Conservation (phyloP, 306 rosid genomes). For the Castanopsis chinensis region DNA sequence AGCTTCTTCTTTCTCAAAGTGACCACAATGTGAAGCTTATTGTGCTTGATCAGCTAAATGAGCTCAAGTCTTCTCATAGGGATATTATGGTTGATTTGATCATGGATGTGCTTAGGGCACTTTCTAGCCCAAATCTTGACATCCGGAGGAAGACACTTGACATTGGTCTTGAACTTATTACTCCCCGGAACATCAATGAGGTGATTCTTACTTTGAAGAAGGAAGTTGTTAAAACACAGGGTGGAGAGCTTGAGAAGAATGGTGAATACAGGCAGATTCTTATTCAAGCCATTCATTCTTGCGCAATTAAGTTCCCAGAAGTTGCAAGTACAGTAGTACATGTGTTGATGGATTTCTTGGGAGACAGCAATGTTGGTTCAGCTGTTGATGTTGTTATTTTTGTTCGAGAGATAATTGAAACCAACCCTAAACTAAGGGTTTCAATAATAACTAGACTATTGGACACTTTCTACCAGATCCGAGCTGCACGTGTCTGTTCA, state of each 20-base stretch:
- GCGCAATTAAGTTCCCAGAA: constrained; percentile 97
- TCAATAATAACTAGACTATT: constrained; percentile 85
- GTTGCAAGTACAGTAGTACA: constrained; percentile 97
- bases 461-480: constrained; percentile 93
- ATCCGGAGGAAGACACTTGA: constrained; percentile 90
- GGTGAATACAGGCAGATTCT: constrained; percentile 95
- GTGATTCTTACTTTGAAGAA: constrained; percentile 92
- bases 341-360: constrained; percentile 96
- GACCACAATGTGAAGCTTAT: constrained; percentile 95
- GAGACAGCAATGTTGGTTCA: constrained; percentile 83
- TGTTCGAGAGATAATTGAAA: constrained; percentile 92
- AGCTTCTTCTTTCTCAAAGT: constrained; percentile 82
- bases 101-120: constrained; percentile 96
- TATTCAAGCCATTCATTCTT: constrained; percentile 93
- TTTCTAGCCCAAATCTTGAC: constrained; percentile 77
- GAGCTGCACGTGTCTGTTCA: constrained; percentile 85
- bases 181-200: constrained; percentile 80
- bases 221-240: constrained; percentile 91
- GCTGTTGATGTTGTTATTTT: constrained; percentile 91
- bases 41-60: constrained; percentile 79
- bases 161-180: constrained; percentile 81
- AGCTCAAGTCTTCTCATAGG: constrained; percentile 71
- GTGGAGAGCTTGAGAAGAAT: constrained; percentile 94
- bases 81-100: constrained; percentile 92
- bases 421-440: constrained; percentile 85